Evolutionary conservation across 305 asterid genomes (phyloP).

Genomic region (Rubia tinctorum): DNA sequence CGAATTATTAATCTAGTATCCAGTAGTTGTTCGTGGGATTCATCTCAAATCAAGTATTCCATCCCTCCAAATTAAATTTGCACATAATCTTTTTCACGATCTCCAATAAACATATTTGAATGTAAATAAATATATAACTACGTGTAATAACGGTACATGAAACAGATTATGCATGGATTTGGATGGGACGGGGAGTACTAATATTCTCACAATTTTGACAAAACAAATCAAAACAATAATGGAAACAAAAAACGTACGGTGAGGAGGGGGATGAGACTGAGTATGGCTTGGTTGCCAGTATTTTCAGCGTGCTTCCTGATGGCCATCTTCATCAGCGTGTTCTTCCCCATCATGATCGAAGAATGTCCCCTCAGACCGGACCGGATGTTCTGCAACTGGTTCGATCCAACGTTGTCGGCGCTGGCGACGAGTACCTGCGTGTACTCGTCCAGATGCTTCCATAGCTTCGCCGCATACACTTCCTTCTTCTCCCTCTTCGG

Average conservation of each 20-base stretch:
- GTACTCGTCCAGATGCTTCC: conserved; percentile 70
- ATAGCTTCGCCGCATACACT: conserved; percentile 62
- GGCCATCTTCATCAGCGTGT: conserved; percentile 89
- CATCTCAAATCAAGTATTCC: too few relatives aligned
- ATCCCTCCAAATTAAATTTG: too few relatives aligned
- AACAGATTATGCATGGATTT: too few relatives aligned
- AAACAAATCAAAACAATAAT: too few relatives aligned
- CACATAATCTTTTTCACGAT: too few relatives aligned
- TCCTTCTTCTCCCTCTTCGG: conserved; percentile 78
- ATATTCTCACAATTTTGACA: too few relatives aligned
- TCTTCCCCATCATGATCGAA: conserved; percentile 82
- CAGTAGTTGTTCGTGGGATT: too few relatives aligned
- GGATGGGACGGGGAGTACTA: too few relatives aligned
- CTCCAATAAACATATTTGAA: too few relatives aligned
- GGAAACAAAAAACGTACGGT: conserved; percentile 37
- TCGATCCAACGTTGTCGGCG: conserved; percentile 90
- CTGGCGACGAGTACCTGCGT: conserved; percentile 64
- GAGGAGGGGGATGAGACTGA: conserved; percentile 71
- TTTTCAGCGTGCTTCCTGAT: conserved; percentile 67
- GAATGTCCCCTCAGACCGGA: conserved; percentile 79
- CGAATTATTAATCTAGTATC: too few relatives aligned
- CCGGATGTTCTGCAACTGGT: conserved; percentile 72
- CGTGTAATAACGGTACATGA: too few relatives aligned
- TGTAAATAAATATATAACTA: too few relatives aligned
- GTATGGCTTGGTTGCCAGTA: conserved; percentile 58